Conservation (phyloP, 345 rosid species). For the Cardamine chenopodiifolia region DNA sequence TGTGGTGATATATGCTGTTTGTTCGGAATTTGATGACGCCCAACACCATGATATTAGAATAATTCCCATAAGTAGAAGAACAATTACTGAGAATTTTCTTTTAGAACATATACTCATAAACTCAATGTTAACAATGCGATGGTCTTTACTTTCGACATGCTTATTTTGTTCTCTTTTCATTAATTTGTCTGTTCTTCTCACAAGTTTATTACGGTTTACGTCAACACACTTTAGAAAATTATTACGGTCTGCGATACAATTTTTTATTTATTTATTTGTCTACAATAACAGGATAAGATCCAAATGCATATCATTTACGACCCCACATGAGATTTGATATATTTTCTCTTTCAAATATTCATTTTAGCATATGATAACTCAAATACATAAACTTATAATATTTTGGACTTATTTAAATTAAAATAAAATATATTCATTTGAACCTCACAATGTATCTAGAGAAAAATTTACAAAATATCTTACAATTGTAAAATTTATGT, state of each 20-base stretch:
- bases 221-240: conserved; percentile 1
- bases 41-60: conserved; percentile 34
- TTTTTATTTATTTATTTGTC: neutral
- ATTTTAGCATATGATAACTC: conserved; percentile 26
- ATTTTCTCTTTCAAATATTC: conserved; percentile 31
- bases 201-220: conserved; percentile 4
- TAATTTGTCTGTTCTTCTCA: conserved; percentile 7
- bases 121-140: neutral
- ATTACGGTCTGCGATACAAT: conserved; percentile 11
- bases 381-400: conserved; percentile 26
- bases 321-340: conserved; percentile 38
- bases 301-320: conserved; percentile 27
- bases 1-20: conserved; percentile 26
- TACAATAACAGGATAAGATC: conserved; percentile 30
- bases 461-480: neutral
- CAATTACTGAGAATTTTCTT: conserved; percentile 4
- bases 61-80: conserved; percentile 13
- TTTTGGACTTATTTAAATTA: neutral
- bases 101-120: conserved; percentile 27
- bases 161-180: conserved; percentile 11
- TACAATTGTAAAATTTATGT: neutral
- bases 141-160: conserved; percentile 18
- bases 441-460: neutral
- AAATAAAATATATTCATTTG: neutral
- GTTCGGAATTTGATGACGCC: conserved; percentile 42